Evolutionary conservation across 768 basidiomycete genomes (phyloP).

Genomic region (Lentinus brumalis): DNA sequence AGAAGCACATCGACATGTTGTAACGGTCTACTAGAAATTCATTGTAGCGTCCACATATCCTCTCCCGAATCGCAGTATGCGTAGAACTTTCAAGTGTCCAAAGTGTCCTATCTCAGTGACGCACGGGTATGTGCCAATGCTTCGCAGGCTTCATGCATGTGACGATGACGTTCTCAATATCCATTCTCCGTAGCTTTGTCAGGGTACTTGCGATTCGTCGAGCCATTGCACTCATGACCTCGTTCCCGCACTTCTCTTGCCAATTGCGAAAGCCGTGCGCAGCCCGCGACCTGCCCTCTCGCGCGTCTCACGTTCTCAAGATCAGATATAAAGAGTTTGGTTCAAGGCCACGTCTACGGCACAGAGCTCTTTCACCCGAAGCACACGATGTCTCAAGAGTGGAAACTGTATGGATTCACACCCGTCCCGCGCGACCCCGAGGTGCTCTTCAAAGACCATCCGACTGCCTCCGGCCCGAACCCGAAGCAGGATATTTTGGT

Average conservation of each 20-base stretch:
- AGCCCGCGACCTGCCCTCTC: background rate
- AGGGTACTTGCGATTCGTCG: background rate
- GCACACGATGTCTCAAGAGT: slow-evolving; percentile 11
- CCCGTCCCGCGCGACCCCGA: slow-evolving; percentile 52
- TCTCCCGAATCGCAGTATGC: background rate
- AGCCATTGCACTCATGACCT: background rate
- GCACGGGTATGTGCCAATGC: background rate
- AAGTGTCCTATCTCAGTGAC: background rate
- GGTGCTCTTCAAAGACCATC: slow-evolving; percentile 47
- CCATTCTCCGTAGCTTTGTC: background rate
- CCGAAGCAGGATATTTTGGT: slow-evolving; percentile 45
- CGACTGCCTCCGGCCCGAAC: slow-evolving; percentile 42
- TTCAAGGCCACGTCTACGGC: background rate
- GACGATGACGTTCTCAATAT: background rate
- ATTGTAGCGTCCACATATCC: slow-evolving; percentile 1
- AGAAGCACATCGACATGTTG: slow-evolving; percentile 16
- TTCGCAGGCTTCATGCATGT: background rate
- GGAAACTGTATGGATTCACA: slow-evolving; percentile 47
- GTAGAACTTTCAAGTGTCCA: background rate
- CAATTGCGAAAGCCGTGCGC: background rate
- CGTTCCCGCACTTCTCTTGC: background rate
- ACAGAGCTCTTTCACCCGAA: background rate
- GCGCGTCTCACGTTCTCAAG: background rate
- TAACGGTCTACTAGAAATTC: slow-evolving; percentile 13
- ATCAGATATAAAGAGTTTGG: background rate